Evolutionary conservation across 352 stramenopile species (phyloP).

Genomic region (Phytophthora idaei): DNA sequence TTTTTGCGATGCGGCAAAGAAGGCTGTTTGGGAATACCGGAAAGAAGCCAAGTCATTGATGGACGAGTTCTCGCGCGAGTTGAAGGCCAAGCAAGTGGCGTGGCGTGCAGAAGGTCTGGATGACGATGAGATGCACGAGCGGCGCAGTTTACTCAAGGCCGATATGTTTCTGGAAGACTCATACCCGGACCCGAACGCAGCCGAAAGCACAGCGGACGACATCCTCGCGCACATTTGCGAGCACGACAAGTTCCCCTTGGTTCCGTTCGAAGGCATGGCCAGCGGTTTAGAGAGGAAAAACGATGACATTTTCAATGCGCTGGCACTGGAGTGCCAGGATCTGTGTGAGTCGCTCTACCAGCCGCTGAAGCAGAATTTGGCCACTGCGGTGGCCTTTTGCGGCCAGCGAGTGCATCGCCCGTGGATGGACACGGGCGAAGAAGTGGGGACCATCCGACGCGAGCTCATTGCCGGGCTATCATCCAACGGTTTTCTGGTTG

Average conservation of each 20-base stretch:
- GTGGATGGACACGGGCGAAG: slow-evolving; percentile 54
- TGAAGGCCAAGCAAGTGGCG: slow-evolving; percentile 38
- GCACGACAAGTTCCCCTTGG: slow-evolving; percentile 48
- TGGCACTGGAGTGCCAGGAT: slow-evolving; percentile 44
- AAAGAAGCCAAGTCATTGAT: slow-evolving; percentile 43
- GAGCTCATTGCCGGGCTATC: slow-evolving; percentile 50
- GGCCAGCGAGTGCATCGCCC: slow-evolving; percentile 45
- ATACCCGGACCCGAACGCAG: slow-evolving; percentile 56
- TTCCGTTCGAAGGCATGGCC: slow-evolving; percentile 48
- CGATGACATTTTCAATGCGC: slow-evolving; percentile 57
- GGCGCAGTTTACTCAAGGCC: slow-evolving; percentile 50
- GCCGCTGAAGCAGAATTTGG: slow-evolving; percentile 41
- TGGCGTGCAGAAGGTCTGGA: slow-evolving; percentile 50
- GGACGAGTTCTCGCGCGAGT: slow-evolving; percentile 46
- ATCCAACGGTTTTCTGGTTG: slow-evolving; percentile 40
- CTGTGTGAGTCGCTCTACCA: slow-evolving; percentile 45
- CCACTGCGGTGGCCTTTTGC: slow-evolving; percentile 17
- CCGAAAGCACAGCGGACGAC: slow-evolving; percentile 48
- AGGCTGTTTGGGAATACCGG: slow-evolving; percentile 47
- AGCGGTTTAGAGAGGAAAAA: slow-evolving; percentile 45
- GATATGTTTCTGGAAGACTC: slow-evolving; percentile 55
- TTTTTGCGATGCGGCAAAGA: slow-evolving; percentile 44
- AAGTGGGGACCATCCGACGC: slow-evolving; percentile 32
- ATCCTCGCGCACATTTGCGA: slow-evolving; percentile 65
- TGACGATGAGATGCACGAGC: slow-evolving; percentile 58